These are phyloP conservation scores for Mycena albidolilacea DNA, from an alignment of 768 basidiomycete species.

Conservation along the genomic window DNA sequence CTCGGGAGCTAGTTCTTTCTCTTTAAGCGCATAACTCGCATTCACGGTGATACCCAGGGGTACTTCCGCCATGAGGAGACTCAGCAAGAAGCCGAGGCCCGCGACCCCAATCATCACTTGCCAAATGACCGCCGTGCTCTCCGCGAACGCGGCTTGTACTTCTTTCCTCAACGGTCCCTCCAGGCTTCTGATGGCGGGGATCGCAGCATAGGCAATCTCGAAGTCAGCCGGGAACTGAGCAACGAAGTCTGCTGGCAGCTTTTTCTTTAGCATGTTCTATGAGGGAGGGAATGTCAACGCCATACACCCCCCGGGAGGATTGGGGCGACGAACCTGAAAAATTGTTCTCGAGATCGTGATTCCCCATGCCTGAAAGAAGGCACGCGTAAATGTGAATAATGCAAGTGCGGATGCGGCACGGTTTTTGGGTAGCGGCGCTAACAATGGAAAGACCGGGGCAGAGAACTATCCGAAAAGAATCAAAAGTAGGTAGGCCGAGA, in stretches of 20 bases:
- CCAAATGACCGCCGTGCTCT: conserved; percentile 58
- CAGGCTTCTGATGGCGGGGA: conserved; percentile 39
- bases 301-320: not conserved
- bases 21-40: not conserved
- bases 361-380: conserved; percentile 47
- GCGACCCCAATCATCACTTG: conserved; percentile 55
- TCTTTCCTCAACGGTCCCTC: conserved; percentile 42
- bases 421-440: conserved; percentile 53
- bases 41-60: conserved; percentile 38
- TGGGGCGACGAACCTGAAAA: conserved; percentile 42
- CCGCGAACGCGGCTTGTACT: conserved; percentile 59
- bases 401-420: conserved; percentile 56
- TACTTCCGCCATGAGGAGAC: conserved; percentile 50
- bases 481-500: not conserved
- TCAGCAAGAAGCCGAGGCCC: conserved; percentile 52
- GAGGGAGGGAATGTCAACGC: conserved; percentile 11
- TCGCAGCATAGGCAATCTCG: conserved; percentile 22
- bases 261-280: conserved; percentile 54
- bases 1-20: not conserved
- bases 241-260: conserved; percentile 19
- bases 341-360: conserved; percentile 46
- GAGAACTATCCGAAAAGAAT: conserved; percentile 17
- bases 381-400: conserved; percentile 50
- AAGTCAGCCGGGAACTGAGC: conserved; percentile 4
- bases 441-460: conserved; percentile 53